Base-by-base conservation (phyloP, 75 land plant genomes). In the Pinus taeda region DNA sequence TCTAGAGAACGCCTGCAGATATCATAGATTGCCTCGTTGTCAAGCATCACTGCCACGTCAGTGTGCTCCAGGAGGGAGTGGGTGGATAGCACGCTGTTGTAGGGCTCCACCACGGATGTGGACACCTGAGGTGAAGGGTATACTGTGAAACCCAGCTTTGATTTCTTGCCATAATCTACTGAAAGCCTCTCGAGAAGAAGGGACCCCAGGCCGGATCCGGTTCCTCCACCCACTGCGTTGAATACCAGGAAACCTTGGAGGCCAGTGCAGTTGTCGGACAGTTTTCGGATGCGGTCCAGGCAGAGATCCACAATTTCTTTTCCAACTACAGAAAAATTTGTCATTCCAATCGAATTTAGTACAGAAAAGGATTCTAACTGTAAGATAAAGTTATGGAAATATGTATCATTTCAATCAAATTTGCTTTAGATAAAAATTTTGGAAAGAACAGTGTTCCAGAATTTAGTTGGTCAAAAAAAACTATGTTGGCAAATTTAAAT, bases 251-350 rank as follows among this genome's bases (percentile, higher is more conserved):
- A 91, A 3, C 93, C 93, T 70, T 91, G 93, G 14, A 91, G 87
- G 1, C 93, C 93, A 36, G 93, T 91, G 85, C 93, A 91, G 85
- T 91, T 91, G 63, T 91, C 93, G 13, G 93, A 92, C 39, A 91
- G 84, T 83, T 91, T 91, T 8, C 93, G 20, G 78, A 91, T 86
- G 21, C 93, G 89, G 59, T 91, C 93, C 73, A 91, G 73, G 82
- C 93, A 91, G 21, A 91, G 92, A 74, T 91, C 93, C n/a, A 91
- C 93, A 57, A 91, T 90, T 73, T 91, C 93, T 63, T 91, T 91
- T 26, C 93, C 93, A 81, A 91, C 91, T 89, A 76, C 15, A 60
- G 37, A 59, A 29, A 73, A 30, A 22, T 1, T 1, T 15, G 4
- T 13, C 24, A 15, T 15, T 2, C 12, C n/a, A 33, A 30, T 15